Percentiles rank a stretch among this genome's conserved stretches.
phyloP scores from a whole-genome alignment of 2,329 filamentous ascomycete species.

The Drechslerella dactyloides region DNA sequence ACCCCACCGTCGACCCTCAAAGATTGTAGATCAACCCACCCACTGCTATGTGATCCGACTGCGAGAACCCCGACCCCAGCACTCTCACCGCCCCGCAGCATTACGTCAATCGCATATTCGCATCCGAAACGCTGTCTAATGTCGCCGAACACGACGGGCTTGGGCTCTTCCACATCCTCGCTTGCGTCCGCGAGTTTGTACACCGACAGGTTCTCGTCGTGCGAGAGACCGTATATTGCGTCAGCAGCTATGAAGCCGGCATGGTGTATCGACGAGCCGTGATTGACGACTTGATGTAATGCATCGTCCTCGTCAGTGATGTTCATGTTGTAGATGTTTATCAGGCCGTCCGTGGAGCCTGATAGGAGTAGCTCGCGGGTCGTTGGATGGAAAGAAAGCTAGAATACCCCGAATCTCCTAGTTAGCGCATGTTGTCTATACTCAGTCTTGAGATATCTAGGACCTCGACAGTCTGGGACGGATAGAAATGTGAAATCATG shows the following conservation, averaged over 20 bases:
- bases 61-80: slow-evolving; percentile 57
- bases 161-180: slow-evolving; percentile 65
- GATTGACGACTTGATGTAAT: slow-evolving; percentile 78
- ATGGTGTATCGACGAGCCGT: slow-evolving; percentile 74
- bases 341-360: slow-evolving; percentile 78
- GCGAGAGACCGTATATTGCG: slow-evolving; percentile 74
- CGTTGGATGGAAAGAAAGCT: slow-evolving; percentile 68
- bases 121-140: slow-evolving; percentile 70
- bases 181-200: slow-evolving; percentile 72
- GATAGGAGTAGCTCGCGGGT: slow-evolving; percentile 71
- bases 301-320: slow-evolving; percentile 73
- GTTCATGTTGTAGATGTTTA: slow-evolving; percentile 72
- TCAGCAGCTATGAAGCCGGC: slow-evolving; percentile 70
- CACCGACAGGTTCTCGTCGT: slow-evolving; percentile 78
- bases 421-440: background rate
- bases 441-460: too few relatives aligned
- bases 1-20: slow-evolving; percentile 61
- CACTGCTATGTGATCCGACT: slow-evolving; percentile 59
- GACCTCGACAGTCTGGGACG: too few relatives aligned
- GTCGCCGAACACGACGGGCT: slow-evolving; percentile 69
- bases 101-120: slow-evolving; percentile 75
- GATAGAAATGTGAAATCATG: too few relatives aligned
- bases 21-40: slow-evolving; percentile 68
- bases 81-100: slow-evolving; percentile 67
- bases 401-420: slow-evolving; percentile 1